Conservation (phyloP, 768 basidiomycete species). For the Suillus decipiens region DNA sequence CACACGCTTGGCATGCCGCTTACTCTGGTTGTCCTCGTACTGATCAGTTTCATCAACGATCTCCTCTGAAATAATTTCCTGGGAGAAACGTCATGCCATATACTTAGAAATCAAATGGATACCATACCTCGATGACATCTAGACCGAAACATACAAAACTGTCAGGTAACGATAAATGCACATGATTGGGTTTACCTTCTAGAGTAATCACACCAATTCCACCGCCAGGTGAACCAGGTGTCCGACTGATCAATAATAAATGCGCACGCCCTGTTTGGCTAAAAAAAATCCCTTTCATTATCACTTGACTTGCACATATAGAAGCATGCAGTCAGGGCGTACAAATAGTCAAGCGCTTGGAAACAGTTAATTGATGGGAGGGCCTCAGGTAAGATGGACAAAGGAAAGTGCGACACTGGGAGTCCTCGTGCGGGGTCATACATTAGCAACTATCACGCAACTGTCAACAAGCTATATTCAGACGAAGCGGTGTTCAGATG, state of each 20-base stretch:
- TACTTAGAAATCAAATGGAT: slow-evolving; percentile 1
- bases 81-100: slow-evolving; percentile 20
- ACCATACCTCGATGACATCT: slow-evolving; percentile 73
- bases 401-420: slow-evolving; percentile 71
- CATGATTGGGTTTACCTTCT: slow-evolving; percentile 54
- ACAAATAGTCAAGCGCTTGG: slow-evolving; percentile 94
- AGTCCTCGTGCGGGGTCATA: slow-evolving; percentile 83
- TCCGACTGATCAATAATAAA: slow-evolving; percentile 81
- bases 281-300: not conserved
- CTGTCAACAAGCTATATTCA: slow-evolving; percentile 14
- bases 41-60: slow-evolving; percentile 95
- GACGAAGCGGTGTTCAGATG: slow-evolving; percentile 13
- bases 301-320: not conserved
- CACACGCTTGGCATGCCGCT: slow-evolving; percentile 67
- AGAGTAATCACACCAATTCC: slow-evolving; percentile 91
- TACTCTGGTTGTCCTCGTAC: slow-evolving; percentile 85
- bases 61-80: slow-evolving; percentile 97
- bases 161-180: slow-evolving; percentile 7
- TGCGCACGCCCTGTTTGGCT: slow-evolving; percentile 96
- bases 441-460: slow-evolving; percentile 66
- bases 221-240: slow-evolving; percentile 84
- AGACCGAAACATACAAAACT: not conserved
- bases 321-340: slow-evolving; percentile 20
- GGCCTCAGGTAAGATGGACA: slow-evolving; percentile 90
- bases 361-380: slow-evolving; percentile 88